Base-by-base conservation (phyloP, 768 basidiomycete species). In the Lentinula sp. region DNA sequence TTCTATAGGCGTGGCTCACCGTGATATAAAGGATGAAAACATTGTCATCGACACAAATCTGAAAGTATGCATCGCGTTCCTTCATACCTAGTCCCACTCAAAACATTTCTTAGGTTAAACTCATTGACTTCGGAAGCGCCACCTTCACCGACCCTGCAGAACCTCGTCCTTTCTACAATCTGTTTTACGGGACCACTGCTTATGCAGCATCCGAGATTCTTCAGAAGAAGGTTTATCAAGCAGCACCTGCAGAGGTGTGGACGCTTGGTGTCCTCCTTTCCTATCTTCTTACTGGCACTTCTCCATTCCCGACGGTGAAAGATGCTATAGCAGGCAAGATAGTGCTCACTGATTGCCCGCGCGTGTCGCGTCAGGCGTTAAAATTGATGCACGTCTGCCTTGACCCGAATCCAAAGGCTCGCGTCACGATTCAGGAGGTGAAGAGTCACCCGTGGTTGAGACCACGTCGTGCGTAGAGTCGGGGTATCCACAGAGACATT, bases 21-120 rank as follows among this genome's bases (percentile, higher is more conserved):
- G 96, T 43, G 96, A 99, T 71, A 87, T 99, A 67, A 99, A 99
- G 71, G 96, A 98, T 59, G 96, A 99, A 73, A 99, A 99, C 69
- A 73, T 95, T 52, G 84, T 93, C 56, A 85, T 93, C 39, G 90
- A 91, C 73, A 77, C 74, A 71, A 75, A 89, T 63, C 78, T 91
- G 63, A 88, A 83, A 76, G 89, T 88, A 68, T 62, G 75, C 61
- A 1, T 57, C 58, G n/a, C 28, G 13, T 16, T 53, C 4, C 11
- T 46, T n/a, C n/a, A 42, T 40, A 21, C 9, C 13, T 57, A 7
- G 32, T 51, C 21, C 35, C 50, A 15, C 9, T 43, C 42, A 37
- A 35, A 18, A 39, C 18, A 37, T 28, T 39, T 35, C 61, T 63
- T 70, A 93, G 87, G 89, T 96, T 68, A 98, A 98, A 71, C 80